phyloP scores from a whole-genome alignment of 208 protist species.

The Crithidia brevicula region DNA sequence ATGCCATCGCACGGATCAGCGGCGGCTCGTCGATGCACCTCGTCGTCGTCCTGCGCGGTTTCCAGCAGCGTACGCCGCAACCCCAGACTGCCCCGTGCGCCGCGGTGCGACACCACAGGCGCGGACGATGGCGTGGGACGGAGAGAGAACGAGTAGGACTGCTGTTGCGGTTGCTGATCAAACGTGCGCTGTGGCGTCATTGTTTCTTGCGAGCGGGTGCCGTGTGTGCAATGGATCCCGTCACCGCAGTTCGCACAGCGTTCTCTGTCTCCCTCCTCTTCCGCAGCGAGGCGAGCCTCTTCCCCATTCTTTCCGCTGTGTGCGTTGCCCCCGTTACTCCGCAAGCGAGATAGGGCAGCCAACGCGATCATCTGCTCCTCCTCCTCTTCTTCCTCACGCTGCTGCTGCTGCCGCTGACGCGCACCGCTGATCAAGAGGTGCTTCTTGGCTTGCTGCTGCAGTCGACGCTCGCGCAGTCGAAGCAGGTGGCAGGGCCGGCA shows the following conservation, averaged over 20 bases:
- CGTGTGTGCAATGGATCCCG: not conserved
- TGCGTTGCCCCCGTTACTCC: no score
- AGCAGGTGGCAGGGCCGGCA: slow-evolving; percentile 30
- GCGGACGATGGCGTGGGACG: slow-evolving; percentile 14
- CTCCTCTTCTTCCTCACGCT: not conserved
- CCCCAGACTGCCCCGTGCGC: slow-evolving; percentile 4
- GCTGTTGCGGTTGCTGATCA: not conserved
- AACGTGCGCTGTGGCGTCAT: not conserved
- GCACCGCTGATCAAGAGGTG: slow-evolving; percentile 19
- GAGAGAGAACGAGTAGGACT: not conserved
- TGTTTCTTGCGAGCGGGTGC: not conserved
- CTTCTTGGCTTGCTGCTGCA: slow-evolving; percentile 12
- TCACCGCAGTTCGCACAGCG: not conserved
- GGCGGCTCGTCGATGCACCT: not conserved
- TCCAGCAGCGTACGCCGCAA: slow-evolving; percentile 10
- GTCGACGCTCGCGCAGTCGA: slow-evolving; percentile 20
- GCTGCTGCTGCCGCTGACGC: slow-evolving; percentile 7
- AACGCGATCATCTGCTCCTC: slow-evolving; percentile 11
- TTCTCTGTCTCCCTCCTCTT: not conserved
- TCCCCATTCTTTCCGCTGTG: no score
- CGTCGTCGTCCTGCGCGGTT: slow-evolving; percentile 11
- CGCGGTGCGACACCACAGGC: slow-evolving; percentile 14
- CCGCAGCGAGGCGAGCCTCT: no score
- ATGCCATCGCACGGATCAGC: not conserved
- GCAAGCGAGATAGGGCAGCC: slow-evolving; percentile 2